Evolutionary conservation across 257 asterid species (phyloP), one percentile per base, ranked within the genome.

Genomic region (Linaria vulgaris): DNA sequence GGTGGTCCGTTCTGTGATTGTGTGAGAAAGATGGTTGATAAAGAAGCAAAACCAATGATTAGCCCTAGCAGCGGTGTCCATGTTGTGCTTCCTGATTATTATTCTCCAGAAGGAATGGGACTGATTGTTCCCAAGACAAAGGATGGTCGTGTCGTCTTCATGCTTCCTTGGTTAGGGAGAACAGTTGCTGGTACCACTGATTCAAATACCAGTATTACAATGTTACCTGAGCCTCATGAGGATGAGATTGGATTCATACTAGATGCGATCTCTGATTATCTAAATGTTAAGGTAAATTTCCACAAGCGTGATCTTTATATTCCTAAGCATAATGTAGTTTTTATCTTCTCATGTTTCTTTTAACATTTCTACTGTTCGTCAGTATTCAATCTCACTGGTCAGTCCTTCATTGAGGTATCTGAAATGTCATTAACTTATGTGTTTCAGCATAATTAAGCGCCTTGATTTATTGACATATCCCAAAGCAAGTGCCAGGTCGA

Each of bases 111-210:
- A 19, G 97, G 97, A 58, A 94, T 94, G 99, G 99, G 99, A 58
- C 83, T 94, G 76, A 94, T 94, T 78, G 99, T 94, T 76, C 99
- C 99, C 57, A 94, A 94, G 81, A 94, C 99, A 48, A 94, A 87
- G 83, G 99, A 94, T 79, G 99, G 97, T 3, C 97, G 99, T 72
- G 96, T 94, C 62, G 74, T 90, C 43, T 94, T 94, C 82, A 90
- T 94, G 99, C 99, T 94, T 56, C 99, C 99, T 9, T 94, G 99
- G 99, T 49, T 94, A 62, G 99, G 99, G 61, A 81, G 97, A 80
- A 94, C 99, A 52, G 85, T 94, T 68, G 99, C 96, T 66, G 97
- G 99, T 48, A 94, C 97, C 65, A 94, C 99, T 8, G 97, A 94
- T 81, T 94, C 99, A 45, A 88, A 76, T 76, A 85, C 99, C 53